These are phyloP conservation scores for Calonectria pseudoreteaudii DNA, from an alignment of 2,329 filamentous ascomycete species.

Conservation along the genomic window DNA sequence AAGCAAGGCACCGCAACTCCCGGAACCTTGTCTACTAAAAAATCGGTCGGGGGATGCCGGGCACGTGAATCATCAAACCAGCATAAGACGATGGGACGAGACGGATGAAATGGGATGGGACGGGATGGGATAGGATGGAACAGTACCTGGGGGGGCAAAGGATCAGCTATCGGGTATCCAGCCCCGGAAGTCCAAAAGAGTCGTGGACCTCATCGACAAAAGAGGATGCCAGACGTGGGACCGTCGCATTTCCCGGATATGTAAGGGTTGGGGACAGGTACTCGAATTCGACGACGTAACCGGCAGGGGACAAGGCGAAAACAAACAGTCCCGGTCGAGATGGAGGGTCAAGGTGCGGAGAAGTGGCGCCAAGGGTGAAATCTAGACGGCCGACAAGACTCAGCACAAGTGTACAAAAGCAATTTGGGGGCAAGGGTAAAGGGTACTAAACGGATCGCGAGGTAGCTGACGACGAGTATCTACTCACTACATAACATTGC, in stretches of 20 bases:
- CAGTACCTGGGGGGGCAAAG: neutral
- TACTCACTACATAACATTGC: neutral
- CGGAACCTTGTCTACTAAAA: conserved; percentile 1
- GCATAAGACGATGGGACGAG: neutral
- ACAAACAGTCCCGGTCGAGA: neutral
- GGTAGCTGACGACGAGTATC: neutral
- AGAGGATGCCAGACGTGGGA: neutral
- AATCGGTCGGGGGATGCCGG: neutral
- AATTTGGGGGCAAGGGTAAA: neutral
- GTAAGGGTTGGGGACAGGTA: neutral
- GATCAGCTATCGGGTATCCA: neutral
- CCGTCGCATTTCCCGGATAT: conserved; percentile 1
- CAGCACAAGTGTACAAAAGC: neutral
- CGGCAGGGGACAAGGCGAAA: neutral
- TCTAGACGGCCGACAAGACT: neutral
- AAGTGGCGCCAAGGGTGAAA: conserved; percentile 2
- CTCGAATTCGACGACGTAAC: conserved; percentile 13
- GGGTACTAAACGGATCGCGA: neutral
- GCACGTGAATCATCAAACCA: conserved; percentile 10
- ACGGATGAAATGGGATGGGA: neutral
- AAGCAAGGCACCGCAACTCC: conserved; percentile 5
- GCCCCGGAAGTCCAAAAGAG: neutral
- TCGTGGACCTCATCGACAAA: neutral
- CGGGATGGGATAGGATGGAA: neutral
- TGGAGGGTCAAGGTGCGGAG: conserved; percentile 1